A percentile compares a stretch with the other conserved stretches of the same genome.
Conservation (phyloP, 306 rosid genomes). For the Dalbergia cochinchinensis region DNA sequence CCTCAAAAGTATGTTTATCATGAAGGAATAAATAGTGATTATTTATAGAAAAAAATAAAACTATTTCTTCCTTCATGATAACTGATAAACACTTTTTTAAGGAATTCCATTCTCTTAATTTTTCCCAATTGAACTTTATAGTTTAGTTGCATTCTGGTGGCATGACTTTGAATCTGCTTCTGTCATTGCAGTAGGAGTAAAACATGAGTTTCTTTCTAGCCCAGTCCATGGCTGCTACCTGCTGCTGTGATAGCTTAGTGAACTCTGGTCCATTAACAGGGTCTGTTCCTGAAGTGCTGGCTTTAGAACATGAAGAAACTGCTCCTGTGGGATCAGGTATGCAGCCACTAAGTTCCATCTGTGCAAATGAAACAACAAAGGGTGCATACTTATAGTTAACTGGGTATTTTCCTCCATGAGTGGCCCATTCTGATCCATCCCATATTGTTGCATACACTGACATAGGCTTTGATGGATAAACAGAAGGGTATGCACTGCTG, state of each 20-base stretch:
- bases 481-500: constrained; percentile 49
- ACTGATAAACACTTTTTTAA: not conserved
- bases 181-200: constrained; percentile 90
- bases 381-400: constrained; percentile 90
- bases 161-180: constrained; percentile 70
- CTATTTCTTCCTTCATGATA: constrained; percentile 38
- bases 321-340: constrained; percentile 51
- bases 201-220: constrained; percentile 96
- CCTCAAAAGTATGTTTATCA: constrained; percentile 32
- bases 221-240: constrained; percentile 82
- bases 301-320: constrained; percentile 61
- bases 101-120: constrained; percentile 13
- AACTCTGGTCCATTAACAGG: constrained; percentile 83
- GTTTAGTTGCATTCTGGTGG: constrained; percentile 83
- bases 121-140: constrained; percentile 1
- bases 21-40: constrained; percentile 28
- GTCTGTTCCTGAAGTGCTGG: constrained; percentile 61
- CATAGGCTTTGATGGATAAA: constrained; percentile 90
- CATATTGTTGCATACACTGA: constrained; percentile 88
- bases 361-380: constrained; percentile 70
- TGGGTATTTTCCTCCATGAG: constrained; percentile 90
- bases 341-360: constrained; percentile 75
- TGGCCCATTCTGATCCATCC: constrained; percentile 98
- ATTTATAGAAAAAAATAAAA: not conserved
- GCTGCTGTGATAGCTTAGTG: constrained; percentile 70